Evolutionary conservation across 331 rosid genomes (phyloP), one percentile per base, ranked within the genome.

Genomic region (Saraca asoca): DNA sequence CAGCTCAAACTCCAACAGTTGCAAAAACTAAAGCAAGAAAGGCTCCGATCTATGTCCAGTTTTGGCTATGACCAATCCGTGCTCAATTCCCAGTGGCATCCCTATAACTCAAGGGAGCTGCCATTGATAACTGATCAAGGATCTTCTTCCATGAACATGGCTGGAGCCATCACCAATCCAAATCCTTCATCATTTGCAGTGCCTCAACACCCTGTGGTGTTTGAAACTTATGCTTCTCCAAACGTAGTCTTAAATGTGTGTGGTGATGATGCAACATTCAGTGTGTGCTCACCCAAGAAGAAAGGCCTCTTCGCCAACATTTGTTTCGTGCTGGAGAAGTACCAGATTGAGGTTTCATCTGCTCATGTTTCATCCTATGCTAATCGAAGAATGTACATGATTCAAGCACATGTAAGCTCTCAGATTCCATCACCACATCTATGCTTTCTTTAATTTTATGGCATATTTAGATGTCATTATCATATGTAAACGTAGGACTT

Each of bases 251-350:
- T 88, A 72, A 86, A 71, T 57, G 14, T 85, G 12, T 80, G 70
- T 12, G 91, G 88, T 12, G 68, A 56, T 9, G 77, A 77, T 9
- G 95, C 97, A n/a, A 89, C 88, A 7, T 77, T 85, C 37, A 54
- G 75, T 69, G 59, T 88, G 2, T 88, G 78, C 33, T 11, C 85
- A 0, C 48, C 58, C 10, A 84, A 61, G 80, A 88, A 81, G 55
- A 62, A 75, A 0, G 79, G 87, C 1, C 56, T 84, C 12, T 43
- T 84, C 39, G 2, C 85, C 31, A 16, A 75, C 39, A 80, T 91
- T 2, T 80, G 84, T 86, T 79, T 46, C 45, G 77, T 86, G 38
- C 8, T 91, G 13, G 81, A 88, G 11, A 88, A 85, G 71, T 52
- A 91, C 60, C 63, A 65, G 12, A 71, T 91, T 10, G 75, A 75